Percentiles rank a stretch among this genome's conserved stretches.
Evolutionary conservation across 1,139 yeast genomes (phyloP).

Genomic region (Geotrichum bryndzae): DNA sequence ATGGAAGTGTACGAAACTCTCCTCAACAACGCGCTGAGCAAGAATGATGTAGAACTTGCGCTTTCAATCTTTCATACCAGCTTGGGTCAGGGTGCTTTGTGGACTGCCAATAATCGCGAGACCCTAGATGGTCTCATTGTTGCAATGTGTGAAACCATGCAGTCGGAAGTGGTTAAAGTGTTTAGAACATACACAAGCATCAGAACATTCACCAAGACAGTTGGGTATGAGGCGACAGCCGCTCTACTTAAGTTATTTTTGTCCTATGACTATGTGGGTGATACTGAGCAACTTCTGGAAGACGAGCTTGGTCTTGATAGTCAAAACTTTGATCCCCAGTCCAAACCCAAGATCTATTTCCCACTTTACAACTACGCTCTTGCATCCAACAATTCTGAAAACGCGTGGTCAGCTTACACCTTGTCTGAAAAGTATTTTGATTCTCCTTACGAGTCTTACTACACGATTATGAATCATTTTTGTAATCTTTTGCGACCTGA

Average conservation of each 20-base stretch:
- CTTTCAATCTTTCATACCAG: slow-evolving; percentile 37
- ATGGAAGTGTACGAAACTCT: slow-evolving; percentile 15
- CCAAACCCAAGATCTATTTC: slow-evolving; percentile 34
- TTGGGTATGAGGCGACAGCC: slow-evolving; percentile 43
- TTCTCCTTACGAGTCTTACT: slow-evolving; percentile 55
- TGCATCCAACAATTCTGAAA: slow-evolving; percentile 39
- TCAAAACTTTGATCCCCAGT: slow-evolving; percentile 31
- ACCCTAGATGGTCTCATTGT: slow-evolving; percentile 35
- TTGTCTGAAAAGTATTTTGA: slow-evolving; percentile 53
- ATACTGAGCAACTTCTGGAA: slow-evolving; percentile 52
- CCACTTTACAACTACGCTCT: slow-evolving; percentile 45
- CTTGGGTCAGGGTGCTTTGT: slow-evolving; percentile 39
- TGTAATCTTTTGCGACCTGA: slow-evolving; percentile 54
- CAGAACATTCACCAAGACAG: slow-evolving; percentile 37
- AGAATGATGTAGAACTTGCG: slow-evolving; percentile 30
- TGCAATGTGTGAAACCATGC: slow-evolving; percentile 25
- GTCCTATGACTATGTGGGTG: slow-evolving; percentile 47
- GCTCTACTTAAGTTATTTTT: slow-evolving; percentile 46
- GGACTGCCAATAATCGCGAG: slow-evolving; percentile 37
- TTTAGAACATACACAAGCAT: slow-evolving; percentile 35
- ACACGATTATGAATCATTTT: slow-evolving; percentile 56
- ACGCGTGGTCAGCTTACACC: slow-evolving; percentile 62
- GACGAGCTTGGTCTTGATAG: slow-evolving; percentile 49
- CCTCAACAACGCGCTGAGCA: slow-evolving; percentile 6
- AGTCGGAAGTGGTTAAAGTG: slow-evolving; percentile 27